Evolutionary conservation across 768 basidiomycete species (phyloP), one percentile per base, ranked within the genome.

Genomic region (Hortiboletus flavorubellus): DNA sequence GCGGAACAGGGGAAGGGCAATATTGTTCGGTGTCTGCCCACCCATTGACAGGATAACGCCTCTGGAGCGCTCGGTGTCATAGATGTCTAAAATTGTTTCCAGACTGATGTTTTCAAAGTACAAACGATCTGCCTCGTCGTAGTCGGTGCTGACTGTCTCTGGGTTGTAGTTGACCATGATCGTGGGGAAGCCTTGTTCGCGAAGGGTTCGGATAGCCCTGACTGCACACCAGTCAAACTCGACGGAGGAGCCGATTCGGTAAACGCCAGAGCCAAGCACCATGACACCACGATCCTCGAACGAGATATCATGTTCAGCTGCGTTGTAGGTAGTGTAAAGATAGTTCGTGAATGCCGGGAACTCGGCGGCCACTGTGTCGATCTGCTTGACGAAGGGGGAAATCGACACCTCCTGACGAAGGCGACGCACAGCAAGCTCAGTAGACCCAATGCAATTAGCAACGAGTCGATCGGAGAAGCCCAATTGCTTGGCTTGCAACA

Each of bases 181-280:
- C 5, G 96, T 98, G 59, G 91, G 92, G 46, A 93, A 75, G 16
- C 95, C 94, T 65, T 91, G 87, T n/a, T 96, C 91, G 60, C 95
- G 92, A 30, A 99, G 79, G 0, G 97, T 98, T 62, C 96, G 79
- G 68, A 98, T 98, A 33, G 95, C 93, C 46, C 95, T 88, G 50
- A 99, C 96, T 15, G 96, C 97, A 72, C 96, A 98, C 96, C 96
- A 99, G 70, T 98, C 96, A 74, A 99, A 98, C 75, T 99, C 96
- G 72, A 99, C 96, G 5, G 95, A 98, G 2, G 96, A 98, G 16
- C 97, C 96, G 62, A 99, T 99, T 50, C 97, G 88, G 74, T 99
- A 99, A 3, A 98, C 96, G 54, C 97, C 97, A 14, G 96, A 98
- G 33, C 97, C 97, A 40, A 98, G 81, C 4, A 98, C 97, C 84